These are phyloP conservation scores for Raphanus raphanistrum DNA, from an alignment of 345 rosid species.

Conservation along the genomic window DNA sequence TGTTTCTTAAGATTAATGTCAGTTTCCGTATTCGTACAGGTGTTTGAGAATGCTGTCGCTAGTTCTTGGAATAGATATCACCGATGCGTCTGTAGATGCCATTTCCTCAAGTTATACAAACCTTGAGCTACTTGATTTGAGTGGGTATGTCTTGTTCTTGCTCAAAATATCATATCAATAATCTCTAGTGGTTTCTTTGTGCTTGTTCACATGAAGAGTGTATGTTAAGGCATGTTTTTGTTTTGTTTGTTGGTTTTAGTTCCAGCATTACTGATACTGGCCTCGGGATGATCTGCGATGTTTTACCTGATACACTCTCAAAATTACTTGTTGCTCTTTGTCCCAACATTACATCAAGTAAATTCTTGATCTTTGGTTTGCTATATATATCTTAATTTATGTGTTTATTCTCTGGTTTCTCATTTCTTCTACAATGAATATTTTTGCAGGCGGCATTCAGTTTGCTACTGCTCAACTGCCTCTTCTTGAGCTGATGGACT, in stretches of 20 bases:
- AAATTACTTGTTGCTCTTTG: conserved; percentile 90
- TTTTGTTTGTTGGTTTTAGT: conserved; percentile 46
- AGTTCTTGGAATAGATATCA: conserved; percentile 85
- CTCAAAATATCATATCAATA: not conserved
- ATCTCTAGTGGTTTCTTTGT: not conserved
- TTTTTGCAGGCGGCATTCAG: conserved; percentile 84
- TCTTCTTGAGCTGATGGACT: conserved; percentile 93
- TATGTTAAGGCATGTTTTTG: conserved; percentile 1
- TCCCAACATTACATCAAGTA: conserved; percentile 98
- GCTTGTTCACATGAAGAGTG: not conserved
- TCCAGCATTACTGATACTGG: conserved; percentile 95
- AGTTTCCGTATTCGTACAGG: conserved; percentile 45
- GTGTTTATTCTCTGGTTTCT: conserved; percentile 14
- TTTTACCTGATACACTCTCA: conserved; percentile 72
- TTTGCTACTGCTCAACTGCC: conserved; percentile 97
- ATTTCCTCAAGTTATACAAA: conserved; percentile 74
- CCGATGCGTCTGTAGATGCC: conserved; percentile 94
- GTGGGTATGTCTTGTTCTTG: conserved; percentile 70
- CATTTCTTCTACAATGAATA: conserved; percentile 4
- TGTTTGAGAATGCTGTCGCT: conserved; percentile 88
- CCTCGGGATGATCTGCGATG: conserved; percentile 96
- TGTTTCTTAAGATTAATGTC: conserved; percentile 14
- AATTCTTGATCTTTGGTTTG: conserved; percentile 32
- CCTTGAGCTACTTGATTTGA: conserved; percentile 89
- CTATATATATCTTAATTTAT: not conserved